Base-by-base conservation (phyloP, 768 basidiomycete genomes). In the Calocera cornea region DNA sequence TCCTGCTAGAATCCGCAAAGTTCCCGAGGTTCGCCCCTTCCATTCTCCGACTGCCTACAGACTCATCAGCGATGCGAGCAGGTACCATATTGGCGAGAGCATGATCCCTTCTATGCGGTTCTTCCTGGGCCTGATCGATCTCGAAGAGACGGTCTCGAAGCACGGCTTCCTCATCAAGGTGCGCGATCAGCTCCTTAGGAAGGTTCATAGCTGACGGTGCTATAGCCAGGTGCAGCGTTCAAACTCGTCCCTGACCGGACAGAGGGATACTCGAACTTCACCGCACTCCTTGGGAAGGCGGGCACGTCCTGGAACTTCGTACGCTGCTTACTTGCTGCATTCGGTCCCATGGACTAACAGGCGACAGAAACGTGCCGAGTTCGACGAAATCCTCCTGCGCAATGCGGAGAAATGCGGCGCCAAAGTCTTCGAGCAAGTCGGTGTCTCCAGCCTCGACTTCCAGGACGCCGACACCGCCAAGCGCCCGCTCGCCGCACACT, bases 291-390 rank as follows among this genome's bases (percentile, higher is more conserved):
- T 2, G 82, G 82, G 65, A 78, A 78, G 7, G 71, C 74, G 0
- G 84, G 84, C 67, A 75, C 74, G 54, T 76, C 86, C 0, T 87
- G 85, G 85, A 87, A 87, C 71, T 84, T 87, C 68, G 84, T 83
- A 67, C 67, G 83, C 79, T 24, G 22, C 40, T 41, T 11, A 10
- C 44, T 19, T 41, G 24, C 24, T 47, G 44, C 44, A 10, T 19
- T 47, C 44, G 7, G 44, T 19, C 3, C 8, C 36, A 38, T 38
- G 7, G 36, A 38, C 36, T 38, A 38, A 38, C 36, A 22, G 8
- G 27, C 7, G n/a, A 17, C 54, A 85, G 84, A 77, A 80, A 34
- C 68, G 68, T 1, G 64, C 68, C 19, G 65, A 68, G 34, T 68
- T 66, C 34, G 68, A 68, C 65, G 65, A 68, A 1, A n/a, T 68